Evolutionary conservation across 73 alveolate species (phyloP), one percentile per base, ranked within the genome.

Genomic region (Paramecium sonneborni): DNA sequence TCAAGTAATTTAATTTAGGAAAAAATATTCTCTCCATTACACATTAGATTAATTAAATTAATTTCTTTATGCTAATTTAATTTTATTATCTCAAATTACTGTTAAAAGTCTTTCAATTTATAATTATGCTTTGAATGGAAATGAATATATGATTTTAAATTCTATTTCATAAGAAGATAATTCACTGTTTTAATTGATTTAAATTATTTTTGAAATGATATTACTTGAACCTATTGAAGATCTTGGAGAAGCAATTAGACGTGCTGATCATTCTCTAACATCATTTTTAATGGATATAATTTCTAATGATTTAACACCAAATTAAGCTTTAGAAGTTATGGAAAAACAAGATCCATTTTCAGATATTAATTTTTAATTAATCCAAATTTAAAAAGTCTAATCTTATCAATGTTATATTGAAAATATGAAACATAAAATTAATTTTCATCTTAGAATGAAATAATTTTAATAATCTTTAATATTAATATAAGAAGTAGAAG

Each of bases 21-120:
- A 38, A 24, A 43, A 23, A 14, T 37, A 79, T 44, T 41, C 76
- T 0, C 46, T 79, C 5, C 76, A 39, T 30, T 79, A 79, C 30
- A 39, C 48, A 18, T n/a, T 79, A 20, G 76, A 79, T 18, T 24
- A 46, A 14, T 20, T 79, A 12, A 26, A 2, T 12, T 20, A 39
- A 39, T 79, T 79, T 34, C 24, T 79, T 11, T 79, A 79, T 79
- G 90, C 90, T 2, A 79, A 39, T 79, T 24, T 79, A 43, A 43
- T 43, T 23, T 12, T 79, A 39, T n/a, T 79, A 23, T 38, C 44
- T 12, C 18, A 79, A 12, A 46, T 12, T 21, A 14, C 46, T 23
- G 32, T 30, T 6, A 4, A 38, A 12, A 8, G 28, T 9, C 26
- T 79, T 23, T 41, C 69, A 11, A 79, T 38, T 41, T 23, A 79